These are phyloP conservation scores for Pseudopithomyces chartarum DNA, from an alignment of 2,329 filamentous ascomycete genomes.

Conservation along the genomic window DNA sequence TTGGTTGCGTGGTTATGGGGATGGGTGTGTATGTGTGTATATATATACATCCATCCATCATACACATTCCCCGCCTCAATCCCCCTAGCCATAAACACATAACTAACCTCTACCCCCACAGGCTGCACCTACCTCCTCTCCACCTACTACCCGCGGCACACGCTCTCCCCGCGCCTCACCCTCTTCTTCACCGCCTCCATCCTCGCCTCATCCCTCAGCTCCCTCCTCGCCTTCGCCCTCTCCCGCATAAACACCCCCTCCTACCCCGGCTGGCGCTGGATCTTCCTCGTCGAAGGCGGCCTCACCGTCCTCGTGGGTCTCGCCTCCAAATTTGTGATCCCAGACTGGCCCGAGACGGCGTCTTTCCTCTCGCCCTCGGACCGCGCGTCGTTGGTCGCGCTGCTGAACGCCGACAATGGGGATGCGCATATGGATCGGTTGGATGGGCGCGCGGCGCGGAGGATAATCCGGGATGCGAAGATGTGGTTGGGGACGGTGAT, in stretches of 20 bases:
- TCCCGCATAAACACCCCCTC: conserved; percentile 63
- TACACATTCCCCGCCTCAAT: no score
- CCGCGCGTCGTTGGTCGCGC: conserved; percentile 34
- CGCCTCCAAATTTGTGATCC: conserved; percentile 56
- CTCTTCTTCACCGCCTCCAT: conserved; percentile 50
- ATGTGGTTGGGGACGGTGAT: conserved; percentile 31
- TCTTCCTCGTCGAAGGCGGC: conserved; percentile 38
- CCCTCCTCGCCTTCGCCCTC: conserved; percentile 55
- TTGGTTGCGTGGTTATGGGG: no score
- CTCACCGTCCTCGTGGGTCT: conserved; percentile 45
- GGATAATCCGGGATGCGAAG: conserved; percentile 49
- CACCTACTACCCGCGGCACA: conserved; percentile 51
- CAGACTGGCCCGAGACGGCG: conserved; percentile 53
- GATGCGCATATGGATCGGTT: conserved; percentile 59
- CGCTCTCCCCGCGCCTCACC: conserved; percentile 48
- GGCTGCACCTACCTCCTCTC: conserved; percentile 39
- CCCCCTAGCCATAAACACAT: conserved; percentile 5
- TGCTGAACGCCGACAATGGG: conserved; percentile 32
- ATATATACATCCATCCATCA: not conserved
- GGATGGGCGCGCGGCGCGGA: conserved; percentile 52
- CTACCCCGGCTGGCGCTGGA: conserved; percentile 43
- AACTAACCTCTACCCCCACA: not conserved
- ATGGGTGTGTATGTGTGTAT: no score
- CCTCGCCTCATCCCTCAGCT: conserved; percentile 49
- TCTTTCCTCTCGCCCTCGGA: conserved; percentile 33